Conservation (phyloP, 805 yeast genomes). For the Hanseniaspora nectarophila region DNA sequence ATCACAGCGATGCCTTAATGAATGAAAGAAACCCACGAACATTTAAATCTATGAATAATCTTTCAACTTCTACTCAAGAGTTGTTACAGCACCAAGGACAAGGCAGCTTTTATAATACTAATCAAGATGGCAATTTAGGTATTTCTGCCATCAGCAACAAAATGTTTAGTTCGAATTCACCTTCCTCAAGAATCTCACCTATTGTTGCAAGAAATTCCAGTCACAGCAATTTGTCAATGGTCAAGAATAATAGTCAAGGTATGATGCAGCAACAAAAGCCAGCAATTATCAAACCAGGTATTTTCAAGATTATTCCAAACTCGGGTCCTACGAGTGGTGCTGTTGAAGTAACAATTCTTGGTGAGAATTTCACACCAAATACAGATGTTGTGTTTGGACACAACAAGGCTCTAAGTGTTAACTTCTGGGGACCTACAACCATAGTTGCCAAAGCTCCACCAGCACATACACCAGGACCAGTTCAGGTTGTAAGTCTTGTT, state of each 20-base stretch:
- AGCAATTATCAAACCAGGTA: conserved; percentile 34
- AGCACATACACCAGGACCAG: conserved; percentile 79
- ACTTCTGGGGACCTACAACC: conserved; percentile 92
- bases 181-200: conserved; percentile 1
- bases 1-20: background rate
- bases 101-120: background rate
- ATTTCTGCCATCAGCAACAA: background rate
- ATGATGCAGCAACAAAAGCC: conserved; percentile 10
- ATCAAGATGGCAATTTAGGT: background rate
- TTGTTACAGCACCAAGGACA: conserved; percentile 12
- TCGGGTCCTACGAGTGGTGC: conserved; percentile 97
- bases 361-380: conserved; percentile 75
- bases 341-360: conserved; percentile 81
- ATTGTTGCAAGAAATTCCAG: conserved; percentile 1
- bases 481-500: conserved; percentile 62
- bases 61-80: conserved; percentile 12
- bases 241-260: background rate
- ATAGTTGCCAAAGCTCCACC: conserved; percentile 92
- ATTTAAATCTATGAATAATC: background rate
- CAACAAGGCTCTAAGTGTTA: conserved; percentile 66
- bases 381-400: conserved; percentile 78
- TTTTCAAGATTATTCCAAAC: conserved; percentile 84
- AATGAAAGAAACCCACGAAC: background rate
- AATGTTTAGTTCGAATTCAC: conserved; percentile 9
- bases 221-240: background rate